A percentile compares a stretch with the other conserved stretches of the same genome.
Conservation (phyloP, 169 alveolate genomes). For the Cryptosporidium sp. region DNA sequence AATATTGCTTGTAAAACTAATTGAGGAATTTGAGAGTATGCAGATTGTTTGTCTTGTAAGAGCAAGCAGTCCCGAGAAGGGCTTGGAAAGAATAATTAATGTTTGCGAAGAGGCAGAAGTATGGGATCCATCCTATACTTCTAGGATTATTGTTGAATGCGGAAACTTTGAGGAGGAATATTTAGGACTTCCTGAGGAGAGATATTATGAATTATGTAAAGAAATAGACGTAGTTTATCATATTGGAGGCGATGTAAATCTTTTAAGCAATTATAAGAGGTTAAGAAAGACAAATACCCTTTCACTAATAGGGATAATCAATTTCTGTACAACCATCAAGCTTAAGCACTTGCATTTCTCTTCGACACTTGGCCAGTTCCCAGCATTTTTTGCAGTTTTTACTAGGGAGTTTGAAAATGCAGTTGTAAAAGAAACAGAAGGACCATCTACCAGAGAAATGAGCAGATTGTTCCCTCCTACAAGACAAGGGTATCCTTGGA, state of each 20-base stretch:
- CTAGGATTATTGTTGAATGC: conserved; percentile 76
- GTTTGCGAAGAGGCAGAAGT: conserved; percentile 81
- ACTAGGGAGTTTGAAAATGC: conserved; percentile 76
- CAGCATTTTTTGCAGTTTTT: conserved; percentile 81
- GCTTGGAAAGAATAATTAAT: conserved; percentile 77
- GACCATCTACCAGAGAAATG: conserved; percentile 80
- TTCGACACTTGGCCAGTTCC: conserved; percentile 82
- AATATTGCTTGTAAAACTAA: conserved; percentile 76
- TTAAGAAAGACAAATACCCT: conserved; percentile 80
- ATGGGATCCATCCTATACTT: conserved; percentile 77
- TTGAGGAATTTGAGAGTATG: conserved; percentile 44
- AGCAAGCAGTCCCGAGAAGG: conserved; percentile 77
- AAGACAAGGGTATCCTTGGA: conserved; percentile 83
- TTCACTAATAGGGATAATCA: conserved; percentile 74
- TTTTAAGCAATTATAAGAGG: conserved; percentile 79
- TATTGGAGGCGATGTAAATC: conserved; percentile 83
- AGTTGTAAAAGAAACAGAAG: conserved; percentile 76
- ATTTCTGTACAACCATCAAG: conserved; percentile 76
- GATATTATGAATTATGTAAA: conserved; percentile 75
- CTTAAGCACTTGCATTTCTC: conserved; percentile 80
- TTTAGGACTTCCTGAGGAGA: conserved; percentile 78
- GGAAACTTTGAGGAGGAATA: conserved; percentile 80
- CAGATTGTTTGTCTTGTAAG: conserved; percentile 80
- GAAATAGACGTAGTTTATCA: conserved; percentile 81
- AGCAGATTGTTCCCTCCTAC: conserved; percentile 78